phyloP scores from a whole-genome alignment of 345 rosid species.

The Raphanus sativus region DNA sequence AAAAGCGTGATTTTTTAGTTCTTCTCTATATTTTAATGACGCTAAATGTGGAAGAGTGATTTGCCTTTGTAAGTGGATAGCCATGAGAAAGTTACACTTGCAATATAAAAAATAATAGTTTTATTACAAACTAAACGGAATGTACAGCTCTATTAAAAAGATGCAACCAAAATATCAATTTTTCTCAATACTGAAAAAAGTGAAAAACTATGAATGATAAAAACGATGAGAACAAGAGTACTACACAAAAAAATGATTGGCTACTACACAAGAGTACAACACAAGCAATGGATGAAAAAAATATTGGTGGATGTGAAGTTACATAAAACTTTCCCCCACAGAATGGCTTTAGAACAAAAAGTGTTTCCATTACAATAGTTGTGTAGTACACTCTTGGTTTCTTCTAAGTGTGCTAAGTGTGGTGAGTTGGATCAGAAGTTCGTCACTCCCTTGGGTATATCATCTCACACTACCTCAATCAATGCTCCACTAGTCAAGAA shows the following conservation, averaged over 20 bases:
- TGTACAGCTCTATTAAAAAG: too few relatives aligned
- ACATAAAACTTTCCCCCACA: not conserved
- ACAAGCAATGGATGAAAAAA: too few relatives aligned
- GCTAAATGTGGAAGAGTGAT: conserved; percentile 24
- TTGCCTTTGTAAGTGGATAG: conserved; percentile 27
- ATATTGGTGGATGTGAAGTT: not conserved
- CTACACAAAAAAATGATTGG: not conserved
- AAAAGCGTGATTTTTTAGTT: not conserved
- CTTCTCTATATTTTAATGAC: not conserved
- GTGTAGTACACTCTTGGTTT: not conserved
- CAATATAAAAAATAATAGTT: not conserved
- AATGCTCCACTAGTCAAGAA: not conserved
- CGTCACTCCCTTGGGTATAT: not conserved
- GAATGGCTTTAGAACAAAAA: not conserved
- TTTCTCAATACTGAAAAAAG: too few relatives aligned
- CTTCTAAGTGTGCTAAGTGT: not conserved
- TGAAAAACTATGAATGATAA: too few relatives aligned
- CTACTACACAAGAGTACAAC: too few relatives aligned
- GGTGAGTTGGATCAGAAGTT: not conserved
- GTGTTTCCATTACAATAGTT: not conserved
- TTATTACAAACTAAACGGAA: too few relatives aligned
- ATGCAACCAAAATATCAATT: too few relatives aligned
- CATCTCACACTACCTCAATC: not conserved
- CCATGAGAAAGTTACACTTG: conserved; percentile 32
- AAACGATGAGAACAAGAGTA: not conserved